Evolutionary conservation across 169 alveolate genomes (phyloP).

Genomic region (Neospora caninum): DNA sequence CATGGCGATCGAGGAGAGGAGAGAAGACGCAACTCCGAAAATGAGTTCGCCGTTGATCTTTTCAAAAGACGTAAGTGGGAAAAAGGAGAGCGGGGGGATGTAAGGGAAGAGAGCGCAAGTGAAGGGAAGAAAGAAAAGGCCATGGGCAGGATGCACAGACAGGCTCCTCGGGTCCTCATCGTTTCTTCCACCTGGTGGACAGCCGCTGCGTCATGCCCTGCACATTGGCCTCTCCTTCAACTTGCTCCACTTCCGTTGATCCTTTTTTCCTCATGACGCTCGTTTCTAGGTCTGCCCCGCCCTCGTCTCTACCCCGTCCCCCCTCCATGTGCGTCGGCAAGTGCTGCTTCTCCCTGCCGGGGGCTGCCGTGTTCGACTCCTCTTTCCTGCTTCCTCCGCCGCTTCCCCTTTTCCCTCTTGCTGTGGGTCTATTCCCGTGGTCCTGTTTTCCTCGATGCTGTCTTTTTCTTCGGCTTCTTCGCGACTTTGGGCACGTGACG

Average conservation of each 20-base stretch:
- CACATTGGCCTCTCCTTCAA: background rate
- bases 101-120: no score
- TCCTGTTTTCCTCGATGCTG: background rate
- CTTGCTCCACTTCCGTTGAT: background rate
- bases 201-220: no score
- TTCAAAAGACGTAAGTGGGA: slow-evolving; percentile 14
- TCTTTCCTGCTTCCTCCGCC: no score
- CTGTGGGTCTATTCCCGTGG: background rate
- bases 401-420: background rate
- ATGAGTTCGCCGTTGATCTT: slow-evolving; percentile 4
- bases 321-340: no score
- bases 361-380: no score
- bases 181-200: no score
- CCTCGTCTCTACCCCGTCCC: background rate
- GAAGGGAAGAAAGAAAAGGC: background rate
- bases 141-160: background rate
- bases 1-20: background rate
- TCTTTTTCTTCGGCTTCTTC: background rate
- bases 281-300: background rate
- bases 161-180: background rate
- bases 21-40: background rate
- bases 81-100: background rate
- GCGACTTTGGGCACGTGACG: background rate
- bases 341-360: no score
- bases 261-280: no score